phyloP scores from a whole-genome alignment of 176 grass and related monocot species.

The Zoysia japonica region DNA sequence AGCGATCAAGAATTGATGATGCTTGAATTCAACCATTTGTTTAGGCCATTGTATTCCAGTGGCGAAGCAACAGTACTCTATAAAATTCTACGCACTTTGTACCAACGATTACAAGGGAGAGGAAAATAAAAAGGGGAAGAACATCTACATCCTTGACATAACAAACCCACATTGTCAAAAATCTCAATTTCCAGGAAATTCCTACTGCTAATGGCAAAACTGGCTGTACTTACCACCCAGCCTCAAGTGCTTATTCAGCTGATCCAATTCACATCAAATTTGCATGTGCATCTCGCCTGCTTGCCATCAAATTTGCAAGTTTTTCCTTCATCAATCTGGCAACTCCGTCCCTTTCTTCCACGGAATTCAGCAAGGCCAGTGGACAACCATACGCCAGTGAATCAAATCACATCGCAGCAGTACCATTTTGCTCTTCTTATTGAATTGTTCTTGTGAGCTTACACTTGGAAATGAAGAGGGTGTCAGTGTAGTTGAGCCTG shows the following conservation, averaged over 20 bases:
- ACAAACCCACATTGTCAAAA: conserved; percentile 49
- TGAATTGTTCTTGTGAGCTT: conserved; percentile 96
- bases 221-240: conserved; percentile 55
- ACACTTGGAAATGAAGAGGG: conserved; percentile 84
- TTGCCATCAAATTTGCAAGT: conserved; percentile 29
- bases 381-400: conserved; percentile 2
- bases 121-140: conserved; percentile 17
- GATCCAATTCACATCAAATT: conserved; percentile 55
- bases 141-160: conserved; percentile 49
- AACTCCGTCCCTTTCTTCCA: neutral
- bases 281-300: conserved; percentile 48
- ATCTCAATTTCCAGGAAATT: conserved; percentile 40
- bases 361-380: conserved; percentile 19
- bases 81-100: conserved; percentile 47
- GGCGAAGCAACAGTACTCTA: conserved; percentile 44
- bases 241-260: conserved; percentile 50
- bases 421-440: conserved; percentile 30
- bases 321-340: conserved; percentile 18
- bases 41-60: neutral
- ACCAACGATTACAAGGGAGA: conserved; percentile 47
- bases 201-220: conserved; percentile 53
- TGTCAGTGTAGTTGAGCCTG: conserved; percentile 69
- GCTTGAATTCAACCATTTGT: too few species aligned
- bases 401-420: conserved; percentile 11
- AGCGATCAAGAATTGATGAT: too few species aligned